Evolutionary conservation across 78 protist genomes (phyloP).

Genomic region (Dictyostelium firmibasis): DNA sequence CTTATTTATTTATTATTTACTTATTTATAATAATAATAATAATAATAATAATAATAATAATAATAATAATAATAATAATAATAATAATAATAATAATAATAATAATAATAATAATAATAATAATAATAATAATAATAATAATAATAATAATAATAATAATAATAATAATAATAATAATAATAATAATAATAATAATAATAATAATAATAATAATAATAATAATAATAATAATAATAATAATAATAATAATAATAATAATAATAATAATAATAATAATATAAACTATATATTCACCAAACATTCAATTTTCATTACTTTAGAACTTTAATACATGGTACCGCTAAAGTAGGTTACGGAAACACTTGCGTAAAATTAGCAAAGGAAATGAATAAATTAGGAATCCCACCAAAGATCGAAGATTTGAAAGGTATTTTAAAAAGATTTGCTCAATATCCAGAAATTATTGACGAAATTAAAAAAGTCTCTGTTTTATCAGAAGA

Average conservation of each 20-base stretch:
- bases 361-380: conserved; percentile 42
- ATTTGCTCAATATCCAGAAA: conserved; percentile 21
- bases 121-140: background rate
- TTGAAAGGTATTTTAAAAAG: conserved; percentile 9
- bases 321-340: conserved; percentile 29
- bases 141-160: background rate
- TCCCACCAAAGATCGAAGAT: conserved; percentile 40
- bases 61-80: too few relatives aligned
- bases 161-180: background rate
- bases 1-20: background rate
- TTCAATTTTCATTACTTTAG: too few relatives aligned
- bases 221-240: too few relatives aligned
- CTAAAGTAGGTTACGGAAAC: conserved; percentile 67
- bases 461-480: background rate
- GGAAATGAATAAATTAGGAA: conserved; percentile 39
- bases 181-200: background rate
- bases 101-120: background rate
- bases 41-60: too few relatives aligned
- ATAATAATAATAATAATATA: too few relatives aligned
- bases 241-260: too few relatives aligned
- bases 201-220: too few relatives aligned
- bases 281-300: too few relatives aligned
- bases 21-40: too few relatives aligned
- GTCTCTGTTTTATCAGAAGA: background rate
- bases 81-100: too few relatives aligned